Evolutionary conservation across 805 yeast species (phyloP), one percentile per base, ranked within the genome.

Genomic region (Saccharomycopsis lassenensis): DNA sequence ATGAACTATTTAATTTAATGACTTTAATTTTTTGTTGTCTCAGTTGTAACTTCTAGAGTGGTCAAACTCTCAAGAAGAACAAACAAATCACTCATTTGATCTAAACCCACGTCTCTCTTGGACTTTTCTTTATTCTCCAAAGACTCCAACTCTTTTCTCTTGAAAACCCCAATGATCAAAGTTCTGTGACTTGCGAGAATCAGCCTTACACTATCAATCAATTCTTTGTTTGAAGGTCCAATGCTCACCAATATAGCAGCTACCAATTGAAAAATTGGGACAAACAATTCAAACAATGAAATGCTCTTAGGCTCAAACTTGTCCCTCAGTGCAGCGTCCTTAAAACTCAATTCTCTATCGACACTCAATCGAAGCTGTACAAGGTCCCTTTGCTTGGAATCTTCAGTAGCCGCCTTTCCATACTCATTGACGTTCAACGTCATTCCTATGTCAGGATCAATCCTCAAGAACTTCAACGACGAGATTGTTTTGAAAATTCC

Each of bases 391-490:
- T 15, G 6, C 7, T 16, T 10, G 19, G 16, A 7, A 20, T 20
- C 26, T 18, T 31, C 33, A 19, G 6, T 7, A 6, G 18, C 59
- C 29, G 54, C 54, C 10, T 53, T 52, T 3, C 34, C 47, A 1
- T 51, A 45, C 32, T 62, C 64, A 38, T 61, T 67, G 35, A 69
- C 60, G 2, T 59, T 53, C 33, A 77, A 52, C 32, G 67, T 73
- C 31, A 81, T 57, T 0, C 93, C 94, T 24, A 85, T 59, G 50
- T 81, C 95, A 1, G 91, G 86, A 53, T 87, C 95, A 26, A 77
- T 64, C 24, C 61, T 53, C 29, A 84, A 58, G 44, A 85, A 69
- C 14, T 58, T 58, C 26, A 78, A 71, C 8, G 69, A 61, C 38
- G 64, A 69, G 36, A 87, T 61, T 1, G 72, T 61, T 12, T 73